These are phyloP conservation scores for Salinomyces thailandicus DNA, from an alignment of 2,329 filamentous ascomycete genomes.

Conservation along the genomic window DNA sequence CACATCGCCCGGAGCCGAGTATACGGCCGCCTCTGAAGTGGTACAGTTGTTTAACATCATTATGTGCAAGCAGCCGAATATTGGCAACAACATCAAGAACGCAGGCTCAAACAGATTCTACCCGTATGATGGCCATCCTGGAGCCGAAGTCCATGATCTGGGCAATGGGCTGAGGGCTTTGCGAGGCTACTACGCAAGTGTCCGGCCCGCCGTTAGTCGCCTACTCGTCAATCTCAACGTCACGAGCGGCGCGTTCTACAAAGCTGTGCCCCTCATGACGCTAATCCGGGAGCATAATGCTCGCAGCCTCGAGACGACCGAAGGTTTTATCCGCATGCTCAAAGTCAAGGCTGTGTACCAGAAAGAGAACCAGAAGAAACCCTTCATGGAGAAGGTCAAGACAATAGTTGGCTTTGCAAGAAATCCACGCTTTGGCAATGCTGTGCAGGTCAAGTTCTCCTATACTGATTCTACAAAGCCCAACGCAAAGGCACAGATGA, in stretches of 20 bases:
- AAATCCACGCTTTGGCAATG: slow-evolving; percentile 22
- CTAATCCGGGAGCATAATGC: slow-evolving; percentile 28
- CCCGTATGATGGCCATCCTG: slow-evolving; percentile 26
- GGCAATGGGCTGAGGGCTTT: slow-evolving; percentile 45
- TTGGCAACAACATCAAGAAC: slow-evolving; percentile 30
- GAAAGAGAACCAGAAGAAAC: slow-evolving; percentile 14
- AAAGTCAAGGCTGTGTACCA: slow-evolving; percentile 20
- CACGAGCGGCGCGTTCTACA: slow-evolving; percentile 49
- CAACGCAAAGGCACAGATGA: slow-evolving; percentile 27
- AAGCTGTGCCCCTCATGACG: slow-evolving; percentile 22
- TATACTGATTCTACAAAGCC: slow-evolving; percentile 10
- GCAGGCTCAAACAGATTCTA: slow-evolving; percentile 47
- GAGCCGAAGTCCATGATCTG: slow-evolving; percentile 31
- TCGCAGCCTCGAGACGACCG: slow-evolving; percentile 11
- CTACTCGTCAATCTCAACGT: slow-evolving; percentile 55
- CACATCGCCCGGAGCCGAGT: slow-evolving; percentile 26
- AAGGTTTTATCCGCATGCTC: slow-evolving; percentile 20
- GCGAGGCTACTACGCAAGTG: slow-evolving; percentile 52
- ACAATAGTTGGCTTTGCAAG: slow-evolving; percentile 38
- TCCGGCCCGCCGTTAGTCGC: slow-evolving; percentile 47
- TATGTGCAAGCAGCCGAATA: slow-evolving; percentile 40
- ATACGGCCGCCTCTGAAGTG: slow-evolving; percentile 38
- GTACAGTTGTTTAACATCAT: slow-evolving; percentile 51
- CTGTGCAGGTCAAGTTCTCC: slow-evolving; percentile 44
- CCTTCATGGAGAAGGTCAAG: slow-evolving; percentile 28